phyloP scores from a whole-genome alignment of 2,329 filamentous ascomycete species.

The Stagonosporopsis rhizophila region DNA sequence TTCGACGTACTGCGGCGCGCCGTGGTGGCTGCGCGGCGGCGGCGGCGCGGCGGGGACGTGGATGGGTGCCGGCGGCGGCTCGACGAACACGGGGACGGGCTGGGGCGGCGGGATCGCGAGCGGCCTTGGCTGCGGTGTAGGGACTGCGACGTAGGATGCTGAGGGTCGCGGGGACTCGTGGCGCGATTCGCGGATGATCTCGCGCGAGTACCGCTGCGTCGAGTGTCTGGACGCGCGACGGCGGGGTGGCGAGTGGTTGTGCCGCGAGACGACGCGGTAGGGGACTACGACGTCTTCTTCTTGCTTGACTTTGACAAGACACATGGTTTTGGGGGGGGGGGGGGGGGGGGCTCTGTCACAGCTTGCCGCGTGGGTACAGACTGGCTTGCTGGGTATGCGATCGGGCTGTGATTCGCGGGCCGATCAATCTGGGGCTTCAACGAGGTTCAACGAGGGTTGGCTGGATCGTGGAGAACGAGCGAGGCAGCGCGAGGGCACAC shows the following conservation, averaged over 20 bases:
- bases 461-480: constrained; percentile 3
- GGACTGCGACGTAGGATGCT: constrained; percentile 42
- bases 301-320: constrained; percentile 55
- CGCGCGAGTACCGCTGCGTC: constrained; percentile 40
- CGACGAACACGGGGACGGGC: constrained; percentile 51
- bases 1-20: constrained; percentile 53
- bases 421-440: constrained; percentile 37
- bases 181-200: constrained; percentile 37
- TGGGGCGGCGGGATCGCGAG: constrained; percentile 49
- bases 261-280: constrained; percentile 44
- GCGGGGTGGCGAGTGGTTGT: constrained; percentile 38
- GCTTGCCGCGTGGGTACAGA: not conserved
- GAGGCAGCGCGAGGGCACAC: not conserved
- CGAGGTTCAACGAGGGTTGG: constrained; percentile 20
- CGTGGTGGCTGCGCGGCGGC: constrained; percentile 20
- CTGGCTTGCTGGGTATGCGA: constrained; percentile 31
- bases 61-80: constrained; percentile 41
- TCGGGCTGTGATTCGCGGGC: constrained; percentile 44
- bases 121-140: constrained; percentile 35
- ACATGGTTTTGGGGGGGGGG: constrained; percentile 52
- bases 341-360: not conserved
- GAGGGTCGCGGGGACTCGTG: constrained; percentile 33
- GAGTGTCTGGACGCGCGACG: constrained; percentile 37
- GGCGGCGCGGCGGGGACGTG: constrained; percentile 23
- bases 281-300: constrained; percentile 54